Percentiles rank a stretch among this genome's conserved stretches.
These are phyloP conservation scores for Tetrastigma voinierianum DNA, from an alignment of 164 flowering plant genomes.

Conservation along the genomic window DNA sequence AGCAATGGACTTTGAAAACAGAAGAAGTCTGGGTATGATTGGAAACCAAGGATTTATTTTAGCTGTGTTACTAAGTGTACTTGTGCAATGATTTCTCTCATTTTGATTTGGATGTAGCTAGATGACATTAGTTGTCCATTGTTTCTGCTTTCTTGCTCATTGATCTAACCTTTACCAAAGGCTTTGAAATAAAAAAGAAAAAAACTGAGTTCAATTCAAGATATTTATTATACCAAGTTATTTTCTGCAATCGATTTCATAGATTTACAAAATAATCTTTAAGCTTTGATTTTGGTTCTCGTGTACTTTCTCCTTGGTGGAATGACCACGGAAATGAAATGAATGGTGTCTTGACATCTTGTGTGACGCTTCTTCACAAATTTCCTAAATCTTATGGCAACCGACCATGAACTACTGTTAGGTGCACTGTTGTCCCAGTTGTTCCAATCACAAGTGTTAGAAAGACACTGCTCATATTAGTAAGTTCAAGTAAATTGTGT, in stretches of 20 bases:
- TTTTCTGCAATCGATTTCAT: background rate
- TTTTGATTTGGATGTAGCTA: too few species aligned
- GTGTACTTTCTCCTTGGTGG: slow-evolving; percentile 49
- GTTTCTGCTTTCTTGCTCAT: background rate
- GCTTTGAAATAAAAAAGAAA: too few species aligned
- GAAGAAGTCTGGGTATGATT: too few species aligned
- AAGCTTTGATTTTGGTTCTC: background rate
- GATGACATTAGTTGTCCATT: too few species aligned
- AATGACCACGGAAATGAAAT: slow-evolving; percentile 75
- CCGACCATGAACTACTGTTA: slow-evolving; percentile 70
- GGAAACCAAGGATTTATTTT: too few species aligned
- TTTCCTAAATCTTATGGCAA: slow-evolving; percentile 83
- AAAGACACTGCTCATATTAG: slow-evolving; percentile 91
- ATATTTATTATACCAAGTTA: background rate
- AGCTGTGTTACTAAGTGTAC: too few species aligned
- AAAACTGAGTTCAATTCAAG: too few species aligned
- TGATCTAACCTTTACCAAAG: background rate
- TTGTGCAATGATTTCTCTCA: background rate
- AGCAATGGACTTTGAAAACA: too few species aligned
- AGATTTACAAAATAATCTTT: background rate
- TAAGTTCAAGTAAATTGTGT: slow-evolving; percentile 28
- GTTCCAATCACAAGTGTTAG: slow-evolving; percentile 84
- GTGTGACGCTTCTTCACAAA: slow-evolving; percentile 88
- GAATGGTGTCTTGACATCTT: slow-evolving; percentile 95
- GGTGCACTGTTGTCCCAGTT: slow-evolving; percentile 75